Conservation (phyloP, 495 filamentous ascomycete species). For the Cenococcum geophilum region DNA sequence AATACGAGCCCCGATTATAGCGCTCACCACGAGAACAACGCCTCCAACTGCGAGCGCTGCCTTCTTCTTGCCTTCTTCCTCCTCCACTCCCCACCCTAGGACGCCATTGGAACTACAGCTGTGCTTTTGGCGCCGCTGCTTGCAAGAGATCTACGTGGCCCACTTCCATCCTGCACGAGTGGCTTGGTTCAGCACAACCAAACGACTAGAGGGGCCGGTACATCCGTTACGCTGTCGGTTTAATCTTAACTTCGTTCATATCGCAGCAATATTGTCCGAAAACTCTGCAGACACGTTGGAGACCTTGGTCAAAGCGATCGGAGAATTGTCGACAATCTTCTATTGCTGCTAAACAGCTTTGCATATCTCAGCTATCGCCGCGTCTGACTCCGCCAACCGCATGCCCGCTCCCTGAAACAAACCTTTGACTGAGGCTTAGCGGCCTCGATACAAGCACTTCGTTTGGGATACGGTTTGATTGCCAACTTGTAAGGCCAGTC, state of each 20-base stretch:
- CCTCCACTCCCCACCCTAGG: neutral
- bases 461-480: neutral
- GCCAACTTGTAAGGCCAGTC: neutral
- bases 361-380: neutral
- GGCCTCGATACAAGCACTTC: neutral
- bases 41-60: neutral
- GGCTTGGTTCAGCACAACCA: neutral
- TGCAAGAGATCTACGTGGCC: neutral
- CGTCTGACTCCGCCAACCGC: neutral
- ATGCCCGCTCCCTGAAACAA: neutral
- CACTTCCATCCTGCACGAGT: neutral
- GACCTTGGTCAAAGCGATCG: neutral
- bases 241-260: neutral
- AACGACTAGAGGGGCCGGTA: too few species aligned
- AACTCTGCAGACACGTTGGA: neutral
- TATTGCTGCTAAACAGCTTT: neutral
- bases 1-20: neutral
- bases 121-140: neutral
- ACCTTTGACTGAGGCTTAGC: neutral
- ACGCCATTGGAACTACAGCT: neutral
- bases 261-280: neutral
- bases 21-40: neutral
- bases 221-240: neutral
- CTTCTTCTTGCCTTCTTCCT: neutral
- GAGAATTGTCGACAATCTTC: neutral